Base-by-base conservation (phyloP, 139 green algal species). In the Chlamydomonas schloesseri region DNA sequence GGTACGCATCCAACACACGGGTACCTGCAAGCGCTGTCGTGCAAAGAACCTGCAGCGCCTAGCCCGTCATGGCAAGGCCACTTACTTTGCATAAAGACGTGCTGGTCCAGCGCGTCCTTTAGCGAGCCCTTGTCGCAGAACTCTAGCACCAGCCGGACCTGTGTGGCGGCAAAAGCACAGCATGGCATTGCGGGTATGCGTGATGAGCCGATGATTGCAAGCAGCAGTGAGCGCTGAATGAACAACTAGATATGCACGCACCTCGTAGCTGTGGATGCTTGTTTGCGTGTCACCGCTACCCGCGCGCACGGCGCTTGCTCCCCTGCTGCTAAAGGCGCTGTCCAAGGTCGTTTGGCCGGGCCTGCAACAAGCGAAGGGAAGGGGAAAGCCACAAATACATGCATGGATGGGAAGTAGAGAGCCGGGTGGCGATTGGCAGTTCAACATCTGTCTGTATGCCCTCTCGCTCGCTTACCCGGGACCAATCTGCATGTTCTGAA, bases 111-210 rank as follows among this genome's bases (percentile, higher is more conserved):
- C 8, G 87, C 87, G 58, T 89, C 81, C 34, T 89, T 60, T 1
- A 93, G 84, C 33, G 71, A 89, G 71, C 90, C 90, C 79, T 88
- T 87, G 85, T 94, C 90, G 78, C 91, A 94, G 46, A 88, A 90
- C 90, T 94, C 91, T 42, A 93, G 72, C 60, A 93, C 90, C 53
- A 94, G 79, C 28, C 88, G 86, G 18, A 92, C 89, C 90, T 94
- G 75, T 3, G 60, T 1, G 2, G 2, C 24, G 13, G 14, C 28
- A 47, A 29, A 29, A 6, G 58, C 20, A 29, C 20, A 6, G 28
- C 6, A 20, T 65, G 58, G 11, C 10, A 29, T 65, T 28, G 23
- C 11, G 18, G 20, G 58, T 20, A 20, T 65, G 58, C 18, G 18
- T 20, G 20, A 26, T 20, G 18, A 65, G 20, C 58, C 24, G 6